Percentiles rank a stretch among this genome's conserved stretches.
These are phyloP conservation scores for Aegilops bicornis DNA, from an alignment of 176 grass and related monocot genomes.

Conservation along the genomic window DNA sequence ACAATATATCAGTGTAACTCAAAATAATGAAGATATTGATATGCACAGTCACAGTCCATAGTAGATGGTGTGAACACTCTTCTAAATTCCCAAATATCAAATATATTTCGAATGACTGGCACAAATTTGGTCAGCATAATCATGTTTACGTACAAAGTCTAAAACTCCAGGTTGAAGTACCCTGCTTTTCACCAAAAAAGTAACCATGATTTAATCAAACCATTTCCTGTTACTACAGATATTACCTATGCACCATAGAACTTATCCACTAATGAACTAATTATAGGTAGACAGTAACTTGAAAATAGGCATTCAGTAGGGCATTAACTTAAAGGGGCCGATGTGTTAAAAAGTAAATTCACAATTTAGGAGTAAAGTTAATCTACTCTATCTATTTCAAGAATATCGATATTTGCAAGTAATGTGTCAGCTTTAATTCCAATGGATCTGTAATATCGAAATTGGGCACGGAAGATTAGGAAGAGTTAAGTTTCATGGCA, in stretches of 20 bases:
- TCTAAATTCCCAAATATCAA: conserved; percentile 7
- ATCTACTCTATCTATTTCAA: background rate
- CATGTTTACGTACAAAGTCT: background rate
- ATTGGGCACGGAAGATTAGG: background rate
- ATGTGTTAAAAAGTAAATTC: background rate
- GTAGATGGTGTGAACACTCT: background rate
- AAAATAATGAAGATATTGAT: background rate
- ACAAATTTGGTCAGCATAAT: conserved; percentile 5
- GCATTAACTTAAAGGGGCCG: background rate
- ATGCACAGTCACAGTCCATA: background rate
- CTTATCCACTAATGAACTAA: background rate
- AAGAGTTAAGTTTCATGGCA: conserved; percentile 8
- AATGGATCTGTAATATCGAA: background rate
- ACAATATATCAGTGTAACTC: background rate
- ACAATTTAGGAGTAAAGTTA: conserved; percentile 3
- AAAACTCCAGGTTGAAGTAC: background rate
- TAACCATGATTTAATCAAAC: background rate
- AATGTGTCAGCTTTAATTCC: background rate
- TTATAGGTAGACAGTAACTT: background rate
- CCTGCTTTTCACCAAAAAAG: background rate
- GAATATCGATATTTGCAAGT: background rate
- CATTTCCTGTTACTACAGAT: conserved; percentile 14
- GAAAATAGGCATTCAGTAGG: background rate
- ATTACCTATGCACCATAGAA: background rate
- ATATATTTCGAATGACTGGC: background rate